Evolutionary conservation across 2,329 filamentous ascomycete species (phyloP).

Genomic region (Sclerotinia subarctica): DNA sequence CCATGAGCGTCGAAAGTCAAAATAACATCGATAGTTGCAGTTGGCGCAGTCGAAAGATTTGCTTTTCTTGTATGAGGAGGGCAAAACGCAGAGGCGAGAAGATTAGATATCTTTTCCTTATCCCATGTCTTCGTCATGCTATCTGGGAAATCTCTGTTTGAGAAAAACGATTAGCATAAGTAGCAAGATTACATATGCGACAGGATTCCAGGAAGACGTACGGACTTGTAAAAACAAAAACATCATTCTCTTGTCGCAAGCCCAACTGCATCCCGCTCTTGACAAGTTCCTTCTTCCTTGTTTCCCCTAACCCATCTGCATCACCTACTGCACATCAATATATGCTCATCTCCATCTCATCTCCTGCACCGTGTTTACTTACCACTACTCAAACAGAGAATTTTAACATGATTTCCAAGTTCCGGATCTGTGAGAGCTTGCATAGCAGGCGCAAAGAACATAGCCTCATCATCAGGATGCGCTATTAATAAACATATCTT

Average conservation of each 20-base stretch:
- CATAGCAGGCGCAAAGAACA: conserved; percentile 95
- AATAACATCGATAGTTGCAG: conserved; percentile 53
- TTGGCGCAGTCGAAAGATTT: conserved; percentile 41
- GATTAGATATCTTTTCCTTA: conserved; percentile 61
- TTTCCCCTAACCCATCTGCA: conserved; percentile 81
- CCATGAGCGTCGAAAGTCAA: conserved; percentile 86
- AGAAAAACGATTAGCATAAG: conserved; percentile 14
- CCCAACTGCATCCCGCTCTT: conserved; percentile 78
- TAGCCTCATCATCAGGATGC: conserved; percentile 97
- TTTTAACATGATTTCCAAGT: conserved; percentile 86
- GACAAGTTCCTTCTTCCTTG: conserved; percentile 76
- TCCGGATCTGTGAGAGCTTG: conserved; percentile 77
- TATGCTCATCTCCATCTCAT: conserved; percentile 13
- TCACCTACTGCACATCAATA: conserved; percentile 54
- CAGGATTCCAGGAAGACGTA: conserved; percentile 41
- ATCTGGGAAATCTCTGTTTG: conserved; percentile 69
- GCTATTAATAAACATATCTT: conserved; percentile 90
- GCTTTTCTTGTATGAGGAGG: conserved; percentile 44
- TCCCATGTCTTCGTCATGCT: conserved; percentile 83
- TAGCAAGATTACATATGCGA: not conserved
- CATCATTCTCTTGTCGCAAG: conserved; percentile 69
- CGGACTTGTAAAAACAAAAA: conserved; percentile 80
- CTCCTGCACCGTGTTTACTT: conserved; percentile 25
- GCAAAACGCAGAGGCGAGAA: conserved; percentile 72
- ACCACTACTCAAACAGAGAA: conserved; percentile 88